Evolutionary conservation across 2,329 filamentous ascomycete genomes (phyloP), one percentile per base, ranked within the genome.

Genomic region (Ascocoryne sarcoides): DNA sequence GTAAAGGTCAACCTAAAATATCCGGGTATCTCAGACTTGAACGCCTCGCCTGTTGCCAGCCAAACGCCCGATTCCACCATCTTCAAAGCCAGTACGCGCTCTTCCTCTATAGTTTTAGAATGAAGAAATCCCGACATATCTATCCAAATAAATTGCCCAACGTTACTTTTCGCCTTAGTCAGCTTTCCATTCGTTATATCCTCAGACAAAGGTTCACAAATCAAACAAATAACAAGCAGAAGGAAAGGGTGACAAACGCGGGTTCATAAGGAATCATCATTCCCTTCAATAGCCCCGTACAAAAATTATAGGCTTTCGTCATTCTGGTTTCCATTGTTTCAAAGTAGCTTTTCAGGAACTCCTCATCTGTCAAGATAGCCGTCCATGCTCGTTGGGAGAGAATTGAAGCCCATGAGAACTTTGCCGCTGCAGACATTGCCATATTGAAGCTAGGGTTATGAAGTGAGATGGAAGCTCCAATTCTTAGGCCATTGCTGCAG

Each of bases 401-500:
- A 15, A 31, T 45, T 8, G 45, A 47, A 32, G 40, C 42, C 42
- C 42, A 47, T 9, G 42, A 44, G 4, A 47, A 47, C 20, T 36
- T 44, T 16, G 44, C 23, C 19, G n/a, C 10, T 3, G 10, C 9
- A 19, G 16, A 42, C 21, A 47, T 45, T 10, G 31, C 20, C 28
- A 18, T 16, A 37, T 45, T 42, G 3, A 47, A 21, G 9, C 16
- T 18, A n/a, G 42, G 36, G 20, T 47, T 47, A 12, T 45, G 36
- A 15, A 29, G 42, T 4, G 45, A 45, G 32, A 49, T 40, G 12
- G 46, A 4, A 67, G 55, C 15, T 60, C 56, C 4, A 10, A 68
- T 43, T 3, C 66, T 60, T 2, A 70, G 52, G 1, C 69, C 69
- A 23, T 66, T 67, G 5, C 63, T 61, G 12, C 64, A 63, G 40